phyloP scores from a whole-genome alignment of 179 eudicot species.

The Pouteria campechiana region DNA sequence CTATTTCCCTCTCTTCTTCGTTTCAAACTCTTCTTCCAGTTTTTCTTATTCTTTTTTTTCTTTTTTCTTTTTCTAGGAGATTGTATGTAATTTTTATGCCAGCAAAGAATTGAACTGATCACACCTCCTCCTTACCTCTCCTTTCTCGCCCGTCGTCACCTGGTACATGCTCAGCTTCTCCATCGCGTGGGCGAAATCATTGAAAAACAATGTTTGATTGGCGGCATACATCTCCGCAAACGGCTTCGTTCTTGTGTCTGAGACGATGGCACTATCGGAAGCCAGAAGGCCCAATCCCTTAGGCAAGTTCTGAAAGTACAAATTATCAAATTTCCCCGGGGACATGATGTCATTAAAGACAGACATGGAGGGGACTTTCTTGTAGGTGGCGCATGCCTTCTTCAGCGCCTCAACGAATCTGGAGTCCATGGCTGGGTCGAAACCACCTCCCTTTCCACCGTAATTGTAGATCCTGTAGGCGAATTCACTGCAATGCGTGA shows the following conservation, averaged over 20 bases:
- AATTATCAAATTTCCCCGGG: constrained; percentile 32
- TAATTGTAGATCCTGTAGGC: constrained; percentile 19
- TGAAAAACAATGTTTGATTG: constrained; percentile 22
- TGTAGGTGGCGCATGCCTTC: constrained; percentile 23
- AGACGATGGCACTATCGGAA: constrained; percentile 22
- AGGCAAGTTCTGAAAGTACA: constrained; percentile 24
- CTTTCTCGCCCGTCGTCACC: constrained; percentile 23
- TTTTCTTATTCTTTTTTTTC: too few species aligned
- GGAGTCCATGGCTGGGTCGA: constrained; percentile 21
- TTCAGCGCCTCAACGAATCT: constrained; percentile 17
- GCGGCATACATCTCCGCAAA: constrained; percentile 17
- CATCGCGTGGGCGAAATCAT: constrained; percentile 33
- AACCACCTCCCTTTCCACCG: constrained; percentile 1
- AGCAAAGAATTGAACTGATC: constrained; percentile 21
- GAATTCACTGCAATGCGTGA: constrained; percentile 35
- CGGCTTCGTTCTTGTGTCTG: constrained; percentile 22
- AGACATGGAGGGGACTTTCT: constrained; percentile 21
- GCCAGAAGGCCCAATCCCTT: constrained; percentile 35
- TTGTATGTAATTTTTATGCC: too few species aligned
- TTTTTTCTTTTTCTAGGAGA: too few species aligned
- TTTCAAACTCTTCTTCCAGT: too few species aligned
- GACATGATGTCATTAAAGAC: constrained; percentile 41
- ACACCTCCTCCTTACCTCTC: constrained; percentile 40
- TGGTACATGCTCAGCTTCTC: constrained; percentile 31
- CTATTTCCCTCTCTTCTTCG: too few species aligned